These are phyloP conservation scores for Cyclotella atomus DNA, from an alignment of 108 stramenopile species.

Conservation along the genomic window DNA sequence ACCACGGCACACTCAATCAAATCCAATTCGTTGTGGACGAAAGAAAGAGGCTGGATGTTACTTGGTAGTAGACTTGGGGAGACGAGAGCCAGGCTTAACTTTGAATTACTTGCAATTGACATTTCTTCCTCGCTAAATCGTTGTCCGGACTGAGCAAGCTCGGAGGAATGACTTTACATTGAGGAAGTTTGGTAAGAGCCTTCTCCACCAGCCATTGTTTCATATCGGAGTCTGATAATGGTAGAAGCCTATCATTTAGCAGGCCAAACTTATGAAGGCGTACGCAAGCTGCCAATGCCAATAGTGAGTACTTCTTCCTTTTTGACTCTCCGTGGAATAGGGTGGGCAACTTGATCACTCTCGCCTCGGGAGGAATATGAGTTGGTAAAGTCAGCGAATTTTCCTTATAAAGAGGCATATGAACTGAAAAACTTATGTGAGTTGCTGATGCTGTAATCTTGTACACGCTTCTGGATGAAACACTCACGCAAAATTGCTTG, in stretches of 20 bases:
- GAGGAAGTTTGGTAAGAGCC: conserved; percentile 8
- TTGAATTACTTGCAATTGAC: conserved; percentile 1
- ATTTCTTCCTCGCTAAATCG: conserved; percentile 18
- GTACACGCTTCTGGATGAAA: no score
- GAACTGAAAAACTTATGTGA: conserved; percentile 5
- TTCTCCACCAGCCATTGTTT: conserved; percentile 17
- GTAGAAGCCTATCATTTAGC: conserved; percentile 61
- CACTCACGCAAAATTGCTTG: conserved; percentile 27
- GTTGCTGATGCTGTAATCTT: no score
- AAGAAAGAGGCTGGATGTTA: conserved; percentile 11
- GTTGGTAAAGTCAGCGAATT: conserved; percentile 52
- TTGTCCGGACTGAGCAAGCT: conserved; percentile 23
- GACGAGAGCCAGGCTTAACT: conserved; percentile 37
- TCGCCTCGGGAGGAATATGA: conserved; percentile 40
- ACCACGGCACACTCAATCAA: conserved; percentile 27
- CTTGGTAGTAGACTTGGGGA: conserved; percentile 18
- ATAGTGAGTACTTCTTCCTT: conserved; percentile 44
- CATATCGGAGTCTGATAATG: conserved; percentile 46
- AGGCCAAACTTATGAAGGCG: conserved; percentile 58
- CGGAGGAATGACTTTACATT: neutral
- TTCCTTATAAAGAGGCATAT: conserved; percentile 57
- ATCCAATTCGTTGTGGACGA: conserved; percentile 54
- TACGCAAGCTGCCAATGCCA: conserved; percentile 66
- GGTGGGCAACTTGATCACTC: conserved; percentile 51
- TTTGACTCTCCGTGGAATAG: conserved; percentile 15